Percentiles rank a stretch among this genome's conserved stretches.
Conservation (phyloP, 768 basidiomycete genomes). For the Tricholoma hemisulphureum region DNA sequence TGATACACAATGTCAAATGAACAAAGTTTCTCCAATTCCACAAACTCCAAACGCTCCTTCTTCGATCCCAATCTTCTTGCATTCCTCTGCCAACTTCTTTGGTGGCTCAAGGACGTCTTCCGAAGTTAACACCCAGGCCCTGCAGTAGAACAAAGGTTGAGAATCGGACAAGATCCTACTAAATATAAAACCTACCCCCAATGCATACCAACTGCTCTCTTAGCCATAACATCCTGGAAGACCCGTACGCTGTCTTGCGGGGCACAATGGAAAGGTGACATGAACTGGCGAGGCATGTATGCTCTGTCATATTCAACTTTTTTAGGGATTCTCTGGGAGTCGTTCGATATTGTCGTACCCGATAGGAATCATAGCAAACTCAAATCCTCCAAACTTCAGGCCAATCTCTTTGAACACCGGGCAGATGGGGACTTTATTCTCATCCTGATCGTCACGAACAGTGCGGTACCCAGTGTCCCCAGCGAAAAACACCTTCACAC, state of each 20-base stretch:
- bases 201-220: slow-evolving; percentile 66
- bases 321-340: neutral
- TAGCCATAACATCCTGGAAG: slow-evolving; percentile 61
- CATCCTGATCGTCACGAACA: slow-evolving; percentile 46
- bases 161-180: neutral
- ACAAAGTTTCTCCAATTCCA: slow-evolving; percentile 59
- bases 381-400: slow-evolving; percentile 57
- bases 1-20: slow-evolving; percentile 22
- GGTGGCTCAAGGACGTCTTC: slow-evolving; percentile 66
- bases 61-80: slow-evolving; percentile 49
- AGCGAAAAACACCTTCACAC: slow-evolving; percentile 55
- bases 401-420: slow-evolving; percentile 77
- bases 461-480: slow-evolving; percentile 68
- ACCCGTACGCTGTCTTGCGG: slow-evolving; percentile 69
- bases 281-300: slow-evolving; percentile 52
- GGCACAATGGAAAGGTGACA: slow-evolving; percentile 62
- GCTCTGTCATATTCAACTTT: slow-evolving; percentile 39
- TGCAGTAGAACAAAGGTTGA: slow-evolving; percentile 15
- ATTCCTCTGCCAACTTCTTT: slow-evolving; percentile 48
- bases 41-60: slow-evolving; percentile 54
- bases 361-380: slow-evolving; percentile 72
- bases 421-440: slow-evolving; percentile 54
- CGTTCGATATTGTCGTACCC: slow-evolving; percentile 35
- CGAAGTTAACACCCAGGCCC: slow-evolving; percentile 52
- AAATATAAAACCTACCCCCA: slow-evolving; percentile 49